Evolutionary conservation across 2,329 filamentous ascomycete genomes (phyloP), one percentile per base, ranked within the genome.

Genomic region (Achaetomium macrosporum): DNA sequence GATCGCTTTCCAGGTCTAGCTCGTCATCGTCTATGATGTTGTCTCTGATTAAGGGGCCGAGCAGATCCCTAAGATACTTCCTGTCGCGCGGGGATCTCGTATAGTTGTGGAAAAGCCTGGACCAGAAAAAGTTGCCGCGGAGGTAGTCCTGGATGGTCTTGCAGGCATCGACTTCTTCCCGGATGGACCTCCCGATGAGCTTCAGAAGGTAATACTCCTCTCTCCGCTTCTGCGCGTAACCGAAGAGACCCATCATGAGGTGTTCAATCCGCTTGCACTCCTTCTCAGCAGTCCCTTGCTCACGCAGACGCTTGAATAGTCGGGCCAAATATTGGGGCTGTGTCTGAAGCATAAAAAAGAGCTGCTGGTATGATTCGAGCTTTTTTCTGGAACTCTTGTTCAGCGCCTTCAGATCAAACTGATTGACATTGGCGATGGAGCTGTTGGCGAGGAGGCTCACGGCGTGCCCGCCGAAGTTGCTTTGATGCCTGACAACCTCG

Each of bases 131-230:
- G 70, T 89, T 95, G 52, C 88, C 90, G 19, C 93, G 84, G 13
- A 90, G 71, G 64, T 91, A 96, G 57, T 97, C 93, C 62, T 95
- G 87, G 1, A 96, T 69, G 0, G 81, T 82, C 40, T 74, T 73
- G 60, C 85, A 86, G 36, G 79, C 77, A 40, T 93, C 87, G 37
- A 96, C 80, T 64, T 96, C 92, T 68, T 97, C 91, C 55, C 84
- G 84, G 48, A 92, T 85, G 2, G 91, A 91, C 47, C 87, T 79
- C 15, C 85, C 78, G 52, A 99, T 84, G 19, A 97, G 77, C 71
- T 95, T 96, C 56, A 99, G 75, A 5, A 99, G 77, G 68, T 96
- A 96, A 72, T 97, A 99, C 66, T 99, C 93, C 69, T 99, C 93
- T 66, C 93, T 80, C 58, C 91, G 82, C 75, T 97, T 99, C 68